phyloP scores from a whole-genome alignment of 2,329 filamentous ascomycete genomes.

The Emergomyces orientalis region DNA sequence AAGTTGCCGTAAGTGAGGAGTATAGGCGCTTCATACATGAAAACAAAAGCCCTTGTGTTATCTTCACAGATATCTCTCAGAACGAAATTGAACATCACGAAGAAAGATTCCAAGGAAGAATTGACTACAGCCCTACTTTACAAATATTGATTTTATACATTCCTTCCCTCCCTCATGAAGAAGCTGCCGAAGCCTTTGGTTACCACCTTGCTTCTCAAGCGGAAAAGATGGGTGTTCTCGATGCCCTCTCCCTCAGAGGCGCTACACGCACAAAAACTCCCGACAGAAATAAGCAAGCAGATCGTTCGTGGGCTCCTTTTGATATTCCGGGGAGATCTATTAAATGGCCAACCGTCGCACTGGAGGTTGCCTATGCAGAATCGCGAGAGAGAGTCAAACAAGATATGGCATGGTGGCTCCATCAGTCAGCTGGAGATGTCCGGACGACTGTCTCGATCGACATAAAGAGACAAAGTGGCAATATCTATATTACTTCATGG shows the following conservation, averaged over 20 bases:
- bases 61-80: not conserved
- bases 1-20: not conserved
- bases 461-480: conserved; percentile 1
- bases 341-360: conserved; percentile 5
- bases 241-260: not conserved
- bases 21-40: not conserved
- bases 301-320: not conserved
- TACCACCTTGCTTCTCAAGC: not conserved
- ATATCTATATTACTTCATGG: conserved; percentile 7
- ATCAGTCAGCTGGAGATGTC: not conserved
- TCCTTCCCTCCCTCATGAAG: not conserved
- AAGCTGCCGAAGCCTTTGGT: not conserved
- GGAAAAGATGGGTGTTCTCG: not conserved
- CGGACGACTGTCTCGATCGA: not conserved
- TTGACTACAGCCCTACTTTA: conserved; percentile 3
- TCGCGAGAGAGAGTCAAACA: not conserved
- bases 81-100: not conserved
- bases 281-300: not conserved
- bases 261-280: not conserved
- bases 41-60: not conserved
- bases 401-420: conserved; percentile 5
- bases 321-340: not conserved
- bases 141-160: conserved; percentile 3
- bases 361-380: conserved; percentile 4
- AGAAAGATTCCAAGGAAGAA: not conserved